Conservation (phyloP, 1,139 yeast species). For the Pichia sp. region DNA sequence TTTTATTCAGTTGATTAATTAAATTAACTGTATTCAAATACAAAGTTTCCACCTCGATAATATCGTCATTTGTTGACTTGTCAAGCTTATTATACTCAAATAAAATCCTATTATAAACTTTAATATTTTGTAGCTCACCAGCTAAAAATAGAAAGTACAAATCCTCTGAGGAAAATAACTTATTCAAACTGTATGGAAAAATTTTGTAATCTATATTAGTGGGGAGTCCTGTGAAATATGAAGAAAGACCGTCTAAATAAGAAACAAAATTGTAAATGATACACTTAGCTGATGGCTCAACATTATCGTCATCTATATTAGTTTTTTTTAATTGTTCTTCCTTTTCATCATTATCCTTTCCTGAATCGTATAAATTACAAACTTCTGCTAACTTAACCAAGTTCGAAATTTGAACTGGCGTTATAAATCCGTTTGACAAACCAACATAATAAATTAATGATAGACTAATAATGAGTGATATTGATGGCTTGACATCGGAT, state of each 20-base stretch:
- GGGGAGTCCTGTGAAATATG: slow-evolving; percentile 21
- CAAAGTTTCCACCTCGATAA: slow-evolving; percentile 6
- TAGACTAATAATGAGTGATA: slow-evolving; percentile 17
- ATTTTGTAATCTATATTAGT: slow-evolving; percentile 16
- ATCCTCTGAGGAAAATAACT: slow-evolving; percentile 13
- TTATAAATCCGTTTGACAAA: slow-evolving; percentile 17
- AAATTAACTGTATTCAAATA: slow-evolving; percentile 8
- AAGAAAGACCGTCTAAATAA: slow-evolving; percentile 18
- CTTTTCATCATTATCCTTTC: slow-evolving; percentile 1
- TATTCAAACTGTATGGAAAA: slow-evolving; percentile 15
- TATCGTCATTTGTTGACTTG: slow-evolving; percentile 7
- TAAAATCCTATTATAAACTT: slow-evolving; percentile 15
- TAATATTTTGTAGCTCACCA: slow-evolving; percentile 17
- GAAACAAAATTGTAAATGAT: slow-evolving; percentile 20
- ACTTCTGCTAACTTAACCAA: slow-evolving; percentile 16
- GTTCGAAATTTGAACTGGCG: slow-evolving; percentile 9
- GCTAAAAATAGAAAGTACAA: slow-evolving; percentile 13
- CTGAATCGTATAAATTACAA: slow-evolving; percentile 17
- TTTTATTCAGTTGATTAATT: slow-evolving; percentile 13
- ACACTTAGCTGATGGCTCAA: slow-evolving; percentile 14
- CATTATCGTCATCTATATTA: no score
- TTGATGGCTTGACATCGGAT: slow-evolving; percentile 17
- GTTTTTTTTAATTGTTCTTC: no score
- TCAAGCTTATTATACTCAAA: slow-evolving; percentile 20
- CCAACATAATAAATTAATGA: slow-evolving; percentile 20